A percentile compares a stretch with the other conserved stretches of the same genome.
These are phyloP conservation scores for Novymonas esmeraldas DNA, from an alignment of 208 protist genomes.

Conservation along the genomic window DNA sequence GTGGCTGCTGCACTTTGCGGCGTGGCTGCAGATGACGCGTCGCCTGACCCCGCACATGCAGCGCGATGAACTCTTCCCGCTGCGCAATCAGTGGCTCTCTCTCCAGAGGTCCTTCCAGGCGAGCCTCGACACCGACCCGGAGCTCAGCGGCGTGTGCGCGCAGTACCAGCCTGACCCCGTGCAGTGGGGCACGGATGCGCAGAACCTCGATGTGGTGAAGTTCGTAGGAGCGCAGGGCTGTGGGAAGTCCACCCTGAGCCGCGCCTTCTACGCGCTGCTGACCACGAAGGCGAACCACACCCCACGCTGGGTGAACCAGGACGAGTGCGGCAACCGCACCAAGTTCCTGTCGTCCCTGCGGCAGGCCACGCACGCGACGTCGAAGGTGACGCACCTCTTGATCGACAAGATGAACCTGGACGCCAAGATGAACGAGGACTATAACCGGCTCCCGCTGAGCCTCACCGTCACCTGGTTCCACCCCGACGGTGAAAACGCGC, in stretches of 20 bases:
- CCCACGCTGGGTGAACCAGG: slow-evolving; percentile 75
- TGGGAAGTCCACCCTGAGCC: slow-evolving; percentile 68
- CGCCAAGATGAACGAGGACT: slow-evolving; percentile 45
- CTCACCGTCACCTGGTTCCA: slow-evolving; percentile 53
- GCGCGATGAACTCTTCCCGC: slow-evolving; percentile 22
- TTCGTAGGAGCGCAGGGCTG: slow-evolving; percentile 67
- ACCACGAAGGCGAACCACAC: slow-evolving; percentile 22
- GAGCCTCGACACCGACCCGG: slow-evolving; percentile 25
- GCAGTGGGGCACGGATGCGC: slow-evolving; percentile 20
- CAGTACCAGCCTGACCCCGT: slow-evolving; percentile 33
- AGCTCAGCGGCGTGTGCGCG: slow-evolving; percentile 30
- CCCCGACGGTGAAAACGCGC: slow-evolving; percentile 36
- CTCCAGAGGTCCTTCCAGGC: slow-evolving; percentile 38
- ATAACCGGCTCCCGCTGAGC: slow-evolving; percentile 33
- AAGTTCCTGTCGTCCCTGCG: slow-evolving; percentile 46
- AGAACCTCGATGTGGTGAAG: slow-evolving; percentile 53
- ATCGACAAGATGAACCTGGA: slow-evolving; percentile 85
- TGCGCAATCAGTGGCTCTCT: slow-evolving; percentile 43
- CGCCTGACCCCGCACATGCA: slow-evolving; percentile 29
- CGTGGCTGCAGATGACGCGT: slow-evolving; percentile 47
- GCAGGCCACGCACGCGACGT: slow-evolving; percentile 18
- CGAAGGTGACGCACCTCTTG: slow-evolving; percentile 48
- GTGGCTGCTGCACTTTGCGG: slow-evolving; percentile 47
- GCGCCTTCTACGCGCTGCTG: slow-evolving; percentile 49
- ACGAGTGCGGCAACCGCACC: slow-evolving; percentile 51